phyloP scores from a whole-genome alignment of 2,329 filamentous ascomycete genomes.

The Westerdykella aurantiaca region DNA sequence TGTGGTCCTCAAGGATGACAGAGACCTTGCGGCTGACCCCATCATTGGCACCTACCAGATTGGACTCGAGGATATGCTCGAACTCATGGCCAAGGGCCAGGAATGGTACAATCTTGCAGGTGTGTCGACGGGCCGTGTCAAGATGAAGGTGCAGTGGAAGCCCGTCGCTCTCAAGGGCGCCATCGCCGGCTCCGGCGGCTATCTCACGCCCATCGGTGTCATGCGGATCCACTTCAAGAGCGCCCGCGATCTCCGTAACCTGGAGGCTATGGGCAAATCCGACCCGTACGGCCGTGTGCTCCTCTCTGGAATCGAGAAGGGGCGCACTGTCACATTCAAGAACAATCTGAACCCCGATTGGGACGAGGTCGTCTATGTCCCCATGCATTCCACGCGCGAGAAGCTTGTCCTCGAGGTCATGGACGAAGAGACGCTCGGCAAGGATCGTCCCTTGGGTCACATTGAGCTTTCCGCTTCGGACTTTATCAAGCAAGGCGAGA shows the following conservation, averaged over 20 bases:
- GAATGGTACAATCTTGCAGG: conserved; percentile 92
- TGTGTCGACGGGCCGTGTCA: conserved; percentile 74
- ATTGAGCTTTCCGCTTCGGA: conserved; percentile 72
- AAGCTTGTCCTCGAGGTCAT: conserved; percentile 87
- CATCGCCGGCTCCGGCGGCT: conserved; percentile 72
- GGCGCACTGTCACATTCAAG: conserved; percentile 87
- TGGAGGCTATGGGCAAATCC: conserved; percentile 93
- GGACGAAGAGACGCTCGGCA: conserved; percentile 89
- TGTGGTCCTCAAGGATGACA: conserved; percentile 90
- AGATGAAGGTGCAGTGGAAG: conserved; percentile 92
- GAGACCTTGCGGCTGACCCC: conserved; percentile 76
- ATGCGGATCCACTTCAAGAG: conserved; percentile 89
- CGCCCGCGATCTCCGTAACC: conserved; percentile 77
- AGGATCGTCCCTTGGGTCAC: conserved; percentile 80
- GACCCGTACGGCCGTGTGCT: conserved; percentile 89
- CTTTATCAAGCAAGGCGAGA: conserved; percentile 70
- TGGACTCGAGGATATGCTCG: conserved; percentile 87
- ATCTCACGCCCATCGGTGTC: conserved; percentile 88
- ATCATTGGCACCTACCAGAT: conserved; percentile 90
- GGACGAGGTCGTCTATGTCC: conserved; percentile 93
- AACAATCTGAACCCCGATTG: conserved; percentile 94
- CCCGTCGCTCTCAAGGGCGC: conserved; percentile 81
- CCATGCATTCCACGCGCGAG: conserved; percentile 78
- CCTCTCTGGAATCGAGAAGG: conserved; percentile 85
- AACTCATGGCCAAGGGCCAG: conserved; percentile 83